phyloP scores from a whole-genome alignment of 2,329 filamentous ascomycete genomes.

The Aspergillus fumigatus region DNA sequence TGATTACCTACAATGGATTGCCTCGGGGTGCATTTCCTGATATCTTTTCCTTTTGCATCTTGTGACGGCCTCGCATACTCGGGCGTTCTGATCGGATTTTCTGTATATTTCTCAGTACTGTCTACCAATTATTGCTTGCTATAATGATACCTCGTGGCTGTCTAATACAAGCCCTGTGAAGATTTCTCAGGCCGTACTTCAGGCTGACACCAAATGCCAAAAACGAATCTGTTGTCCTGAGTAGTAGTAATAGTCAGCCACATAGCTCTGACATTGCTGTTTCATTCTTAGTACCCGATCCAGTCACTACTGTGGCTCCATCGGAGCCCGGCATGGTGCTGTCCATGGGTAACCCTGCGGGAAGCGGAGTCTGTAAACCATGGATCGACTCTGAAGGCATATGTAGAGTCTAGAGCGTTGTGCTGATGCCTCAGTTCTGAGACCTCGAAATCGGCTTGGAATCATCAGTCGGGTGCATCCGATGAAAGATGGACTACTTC shows the following conservation, averaged over 20 bases:
- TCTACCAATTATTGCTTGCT: not conserved
- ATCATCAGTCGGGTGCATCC: not conserved
- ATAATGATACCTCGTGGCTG: not conserved
- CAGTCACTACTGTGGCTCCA: not conserved
- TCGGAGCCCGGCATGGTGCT: constrained; percentile 1
- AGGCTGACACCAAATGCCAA: not conserved
- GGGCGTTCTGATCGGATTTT: not conserved
- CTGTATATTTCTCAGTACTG: not conserved
- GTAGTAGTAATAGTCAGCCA: not conserved
- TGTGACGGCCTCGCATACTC: not conserved
- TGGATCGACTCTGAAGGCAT: constrained; percentile 10
- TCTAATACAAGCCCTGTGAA: not conserved
- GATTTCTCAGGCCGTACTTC: not conserved
- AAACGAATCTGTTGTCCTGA: not conserved
- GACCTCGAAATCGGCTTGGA: constrained; percentile 27
- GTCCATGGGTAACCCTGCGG: constrained; percentile 15
- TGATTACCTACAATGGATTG: not conserved
- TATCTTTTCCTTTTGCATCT: not conserved
- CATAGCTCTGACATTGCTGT: not conserved
- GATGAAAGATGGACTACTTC: not conserved
- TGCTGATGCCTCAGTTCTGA: constrained; percentile 29
- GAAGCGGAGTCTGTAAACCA: constrained; percentile 18
- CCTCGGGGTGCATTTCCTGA: not conserved
- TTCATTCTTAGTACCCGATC: no score
- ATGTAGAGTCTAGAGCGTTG: not conserved